A percentile compares a stretch with the other conserved stretches of the same genome.
Evolutionary conservation across 352 stramenopile species (phyloP).

Genomic region (Phytophthora pseudosyringae): DNA sequence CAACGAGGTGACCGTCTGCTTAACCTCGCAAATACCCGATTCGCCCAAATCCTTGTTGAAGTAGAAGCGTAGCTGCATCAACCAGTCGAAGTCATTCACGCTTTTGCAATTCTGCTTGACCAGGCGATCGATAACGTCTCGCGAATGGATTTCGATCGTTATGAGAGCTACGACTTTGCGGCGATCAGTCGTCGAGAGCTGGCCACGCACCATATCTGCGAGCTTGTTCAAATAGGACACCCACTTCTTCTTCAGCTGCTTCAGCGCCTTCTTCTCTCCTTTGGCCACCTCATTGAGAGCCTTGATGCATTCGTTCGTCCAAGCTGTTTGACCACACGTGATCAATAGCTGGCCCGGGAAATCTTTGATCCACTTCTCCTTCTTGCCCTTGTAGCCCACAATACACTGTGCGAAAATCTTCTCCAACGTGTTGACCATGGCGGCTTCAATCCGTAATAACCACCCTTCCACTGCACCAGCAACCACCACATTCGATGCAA

Average conservation of each 20-base stretch:
- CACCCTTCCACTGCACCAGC: slow-evolving; percentile 92
- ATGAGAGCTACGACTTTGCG: slow-evolving; percentile 98
- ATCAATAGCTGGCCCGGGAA: slow-evolving; percentile 94
- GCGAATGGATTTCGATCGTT: slow-evolving; percentile 97
- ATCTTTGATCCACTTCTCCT: slow-evolving; percentile 96
- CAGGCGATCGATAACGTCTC: slow-evolving; percentile 95
- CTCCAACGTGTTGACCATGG: slow-evolving; percentile 87
- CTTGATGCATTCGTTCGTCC: slow-evolving; percentile 95
- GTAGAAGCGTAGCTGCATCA: slow-evolving; percentile 90
- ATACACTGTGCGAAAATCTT: slow-evolving; percentile 89
- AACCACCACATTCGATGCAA: slow-evolving; percentile 88
- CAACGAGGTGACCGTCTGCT: slow-evolving; percentile 85
- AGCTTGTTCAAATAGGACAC: slow-evolving; percentile 94
- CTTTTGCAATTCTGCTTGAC: slow-evolving; percentile 94
- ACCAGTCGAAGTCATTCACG: slow-evolving; percentile 92
- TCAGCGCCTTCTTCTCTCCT: slow-evolving; percentile 93
- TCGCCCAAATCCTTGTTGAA: slow-evolving; percentile 88
- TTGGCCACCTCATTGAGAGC: slow-evolving; percentile 91
- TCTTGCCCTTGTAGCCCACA: slow-evolving; percentile 91
- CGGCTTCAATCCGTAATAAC: slow-evolving; percentile 83
- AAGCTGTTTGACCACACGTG: slow-evolving; percentile 92
- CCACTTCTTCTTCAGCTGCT: slow-evolving; percentile 94
- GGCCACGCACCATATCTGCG: slow-evolving; percentile 92
- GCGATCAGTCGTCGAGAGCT: slow-evolving; percentile 89
- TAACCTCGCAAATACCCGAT: slow-evolving; percentile 85